phyloP scores from a whole-genome alignment of 2,329 filamentous ascomycete genomes.

The Orbilia ellipsospora region DNA sequence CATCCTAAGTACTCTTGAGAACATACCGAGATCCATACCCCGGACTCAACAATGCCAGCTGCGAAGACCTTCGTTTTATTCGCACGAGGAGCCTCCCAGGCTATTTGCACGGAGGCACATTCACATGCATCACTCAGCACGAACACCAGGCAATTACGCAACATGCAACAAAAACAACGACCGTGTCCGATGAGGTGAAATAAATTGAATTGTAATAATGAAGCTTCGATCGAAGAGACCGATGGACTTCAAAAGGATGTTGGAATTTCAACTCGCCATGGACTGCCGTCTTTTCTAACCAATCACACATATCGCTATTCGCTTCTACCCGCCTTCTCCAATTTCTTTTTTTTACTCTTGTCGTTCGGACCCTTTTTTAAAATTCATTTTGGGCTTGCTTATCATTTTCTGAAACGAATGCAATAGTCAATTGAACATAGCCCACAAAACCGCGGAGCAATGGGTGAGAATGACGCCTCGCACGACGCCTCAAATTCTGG shows the following conservation, averaged over 20 bases:
- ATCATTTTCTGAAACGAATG: slow-evolving; percentile 10
- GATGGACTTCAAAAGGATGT: neutral
- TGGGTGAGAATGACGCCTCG: slow-evolving; percentile 15
- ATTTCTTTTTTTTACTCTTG: slow-evolving; percentile 7
- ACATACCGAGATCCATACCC: no score
- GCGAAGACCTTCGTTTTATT: neutral
- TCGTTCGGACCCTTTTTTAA: no score
- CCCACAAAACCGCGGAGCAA: slow-evolving; percentile 31
- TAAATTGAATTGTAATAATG: neutral
- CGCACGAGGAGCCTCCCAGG: slow-evolving; percentile 3
- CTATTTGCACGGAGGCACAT: neutral
- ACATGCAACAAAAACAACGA: slow-evolving; percentile 56
- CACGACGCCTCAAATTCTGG: slow-evolving; percentile 9
- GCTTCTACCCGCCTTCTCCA: slow-evolving; percentile 48
- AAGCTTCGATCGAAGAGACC: neutral
- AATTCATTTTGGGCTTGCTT: neutral
- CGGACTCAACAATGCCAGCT: no score
- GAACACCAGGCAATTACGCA: slow-evolving; percentile 23
- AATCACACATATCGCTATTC: slow-evolving; percentile 51
- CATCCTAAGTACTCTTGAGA: no score
- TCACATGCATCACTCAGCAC: neutral
- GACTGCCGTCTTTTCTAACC: slow-evolving; percentile 10
- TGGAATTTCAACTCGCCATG: slow-evolving; percentile 8
- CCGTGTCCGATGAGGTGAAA: slow-evolving; percentile 29
- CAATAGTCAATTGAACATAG: neutral